phyloP scores from a whole-genome alignment of 208 protist genomes.

The Porcisia deanei region DNA sequence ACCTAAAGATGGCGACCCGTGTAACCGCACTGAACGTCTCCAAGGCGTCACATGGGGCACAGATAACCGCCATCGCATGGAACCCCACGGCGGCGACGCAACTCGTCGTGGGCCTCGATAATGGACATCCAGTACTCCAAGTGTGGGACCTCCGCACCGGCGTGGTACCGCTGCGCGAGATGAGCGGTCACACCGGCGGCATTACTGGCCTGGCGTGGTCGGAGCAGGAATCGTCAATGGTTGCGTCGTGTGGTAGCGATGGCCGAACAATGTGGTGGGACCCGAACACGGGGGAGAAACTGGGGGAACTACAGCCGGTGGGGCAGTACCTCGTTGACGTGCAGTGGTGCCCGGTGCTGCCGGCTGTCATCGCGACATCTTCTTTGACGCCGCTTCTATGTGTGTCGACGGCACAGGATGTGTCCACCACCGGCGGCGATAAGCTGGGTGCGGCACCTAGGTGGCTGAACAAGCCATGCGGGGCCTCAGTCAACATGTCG shows the following conservation, averaged over 20 bases:
- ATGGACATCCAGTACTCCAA: slow-evolving; percentile 92
- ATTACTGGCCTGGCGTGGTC: slow-evolving; percentile 95
- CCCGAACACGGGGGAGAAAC: slow-evolving; percentile 71
- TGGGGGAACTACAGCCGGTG: slow-evolving; percentile 63
- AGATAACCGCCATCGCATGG: slow-evolving; percentile 92
- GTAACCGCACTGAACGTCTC: slow-evolving; percentile 89
- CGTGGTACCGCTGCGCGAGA: slow-evolving; percentile 80
- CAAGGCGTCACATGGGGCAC: slow-evolving; percentile 50
- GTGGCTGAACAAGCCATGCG: slow-evolving; percentile 64
- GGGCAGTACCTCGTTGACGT: slow-evolving; percentile 94
- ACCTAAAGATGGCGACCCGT: slow-evolving; percentile 89
- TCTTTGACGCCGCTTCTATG: slow-evolving; percentile 86
- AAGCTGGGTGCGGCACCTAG: slow-evolving; percentile 38
- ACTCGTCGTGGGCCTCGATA: slow-evolving; percentile 93
- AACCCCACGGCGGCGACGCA: slow-evolving; percentile 93
- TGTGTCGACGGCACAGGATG: slow-evolving; percentile 67
- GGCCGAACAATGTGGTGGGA: slow-evolving; percentile 96
- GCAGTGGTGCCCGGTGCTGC: slow-evolving; percentile 93
- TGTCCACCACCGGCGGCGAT: slow-evolving; percentile 19
- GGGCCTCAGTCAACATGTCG: slow-evolving; percentile 64
- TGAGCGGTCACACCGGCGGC: slow-evolving; percentile 84
- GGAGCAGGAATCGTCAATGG: slow-evolving; percentile 83
- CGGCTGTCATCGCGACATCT: slow-evolving; percentile 86
- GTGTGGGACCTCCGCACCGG: slow-evolving; percentile 97
- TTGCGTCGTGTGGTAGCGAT: slow-evolving; percentile 94